phyloP scores from a whole-genome alignment of 192 early-diverging fungal species.

The Diversispora eburnea region DNA sequence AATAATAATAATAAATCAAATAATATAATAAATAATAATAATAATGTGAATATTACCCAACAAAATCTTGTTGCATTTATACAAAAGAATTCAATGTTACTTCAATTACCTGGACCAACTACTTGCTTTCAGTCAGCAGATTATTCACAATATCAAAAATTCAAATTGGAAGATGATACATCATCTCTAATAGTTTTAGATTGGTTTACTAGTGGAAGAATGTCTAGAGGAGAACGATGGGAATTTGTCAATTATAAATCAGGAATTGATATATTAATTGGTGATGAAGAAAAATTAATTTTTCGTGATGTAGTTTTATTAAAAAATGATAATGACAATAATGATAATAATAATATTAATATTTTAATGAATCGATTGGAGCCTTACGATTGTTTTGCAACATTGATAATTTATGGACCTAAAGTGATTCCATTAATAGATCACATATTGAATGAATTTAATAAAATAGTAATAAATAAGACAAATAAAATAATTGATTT shows the following conservation, averaged over 20 bases:
- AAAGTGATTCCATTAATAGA: conserved; percentile 6
- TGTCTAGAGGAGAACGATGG: conserved; percentile 73
- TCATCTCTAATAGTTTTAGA: conserved; percentile 71
- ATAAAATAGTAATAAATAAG: conserved; percentile 25
- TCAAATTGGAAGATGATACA: conserved; percentile 36
- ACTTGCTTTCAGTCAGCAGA: conserved; percentile 64
- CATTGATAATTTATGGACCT: conserved; percentile 52
- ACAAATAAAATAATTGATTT: conserved; percentile 9
- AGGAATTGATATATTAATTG: conserved; percentile 37
- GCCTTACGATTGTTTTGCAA: conserved; percentile 59
- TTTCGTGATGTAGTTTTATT: conserved; percentile 53
- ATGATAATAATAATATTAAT: conserved; percentile 26
- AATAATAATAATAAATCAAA: too few species aligned
- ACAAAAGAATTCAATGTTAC: conserved; percentile 41
- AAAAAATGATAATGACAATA: conserved; percentile 39
- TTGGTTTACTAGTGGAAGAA: conserved; percentile 80
- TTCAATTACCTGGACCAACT: conserved; percentile 74
- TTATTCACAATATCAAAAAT: conserved; percentile 61
- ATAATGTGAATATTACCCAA: not conserved
- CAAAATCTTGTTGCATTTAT: conserved; percentile 53
- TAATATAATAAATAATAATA: too few species aligned
- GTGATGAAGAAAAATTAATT: conserved; percentile 25
- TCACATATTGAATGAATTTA: conserved; percentile 22
- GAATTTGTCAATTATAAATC: conserved; percentile 48
- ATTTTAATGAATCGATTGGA: conserved; percentile 42